These are phyloP conservation scores for Prunella vulgaris DNA, from an alignment of 257 asterid species.

Conservation along the genomic window DNA sequence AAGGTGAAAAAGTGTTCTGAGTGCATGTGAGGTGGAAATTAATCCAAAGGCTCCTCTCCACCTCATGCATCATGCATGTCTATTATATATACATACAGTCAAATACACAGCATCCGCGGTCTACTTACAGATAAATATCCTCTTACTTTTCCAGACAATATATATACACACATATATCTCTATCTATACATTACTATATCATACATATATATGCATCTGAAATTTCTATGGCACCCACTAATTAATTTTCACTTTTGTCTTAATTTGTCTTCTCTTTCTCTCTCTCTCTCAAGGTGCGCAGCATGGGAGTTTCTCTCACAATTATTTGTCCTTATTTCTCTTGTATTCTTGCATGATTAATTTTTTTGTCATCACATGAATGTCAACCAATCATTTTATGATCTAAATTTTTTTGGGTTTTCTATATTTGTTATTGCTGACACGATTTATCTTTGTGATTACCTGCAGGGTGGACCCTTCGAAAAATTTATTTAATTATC, in stretches of 20 bases:
- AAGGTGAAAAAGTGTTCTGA: constrained; percentile 36
- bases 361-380: constrained; percentile 28
- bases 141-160: constrained; percentile 16
- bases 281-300: constrained; percentile 20
- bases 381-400: constrained; percentile 26
- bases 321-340: constrained; percentile 12
- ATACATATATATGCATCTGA: neutral
- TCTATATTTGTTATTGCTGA: constrained; percentile 10
- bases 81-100: neutral
- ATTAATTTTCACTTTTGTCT: neutral
- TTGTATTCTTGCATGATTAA: constrained; percentile 21
- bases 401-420: neutral
- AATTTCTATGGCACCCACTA: neutral
- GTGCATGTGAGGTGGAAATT: constrained; percentile 44
- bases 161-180: neutral
- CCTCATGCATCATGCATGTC: neutral
- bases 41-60: constrained; percentile 75
- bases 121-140: constrained; percentile 12
- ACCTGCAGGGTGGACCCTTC: constrained; percentile 45
- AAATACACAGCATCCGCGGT: neutral
- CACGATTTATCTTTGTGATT: constrained; percentile 13
- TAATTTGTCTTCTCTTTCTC: neutral
- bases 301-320: constrained; percentile 13
- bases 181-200: neutral
- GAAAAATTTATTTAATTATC: constrained; percentile 15